Percentiles rank a stretch among this genome's conserved stretches.
These are phyloP conservation scores for Mycena metata DNA, from an alignment of 768 basidiomycete species.

Conservation along the genomic window DNA sequence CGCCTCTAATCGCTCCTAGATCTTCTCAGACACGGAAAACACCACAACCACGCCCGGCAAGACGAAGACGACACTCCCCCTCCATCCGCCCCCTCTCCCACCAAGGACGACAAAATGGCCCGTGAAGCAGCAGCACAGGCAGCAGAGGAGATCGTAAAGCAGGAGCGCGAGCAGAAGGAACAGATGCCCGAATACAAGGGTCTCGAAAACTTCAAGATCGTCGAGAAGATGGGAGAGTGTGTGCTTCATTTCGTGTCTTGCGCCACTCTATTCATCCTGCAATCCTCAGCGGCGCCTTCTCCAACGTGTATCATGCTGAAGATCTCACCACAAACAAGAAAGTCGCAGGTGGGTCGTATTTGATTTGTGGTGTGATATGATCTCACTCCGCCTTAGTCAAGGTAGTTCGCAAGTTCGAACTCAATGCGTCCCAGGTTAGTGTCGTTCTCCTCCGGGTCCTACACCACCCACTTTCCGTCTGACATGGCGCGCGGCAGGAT, in stretches of 20 bases:
- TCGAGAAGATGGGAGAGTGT: constrained; percentile 95
- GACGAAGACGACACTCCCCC: constrained; percentile 36
- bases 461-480: constrained; percentile 42
- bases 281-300: constrained; percentile 86
- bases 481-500: constrained; percentile 68
- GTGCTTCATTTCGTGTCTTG: constrained; percentile 50
- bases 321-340: constrained; percentile 81
- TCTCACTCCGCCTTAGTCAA: constrained; percentile 72
- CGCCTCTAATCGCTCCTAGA: constrained; percentile 56
- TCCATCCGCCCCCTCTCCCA: neutral
- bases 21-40: constrained; percentile 87
- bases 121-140: constrained; percentile 69
- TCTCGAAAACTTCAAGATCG: constrained; percentile 80
- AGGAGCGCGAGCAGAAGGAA: constrained; percentile 78
- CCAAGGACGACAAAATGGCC: constrained; percentile 43
- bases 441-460: constrained; percentile 41
- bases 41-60: constrained; percentile 63
- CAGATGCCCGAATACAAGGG: constrained; percentile 91
- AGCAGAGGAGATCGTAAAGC: constrained; percentile 79
- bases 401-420: constrained; percentile 93
- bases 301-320: constrained; percentile 96
- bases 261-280: constrained; percentile 37
- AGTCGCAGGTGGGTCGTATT: constrained; percentile 77
- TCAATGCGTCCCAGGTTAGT: constrained; percentile 93
- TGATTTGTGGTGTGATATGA: constrained; percentile 22